Evolutionary conservation across 2,329 filamentous ascomycete species (phyloP).

Genomic region (Alternaria sp.): DNA sequence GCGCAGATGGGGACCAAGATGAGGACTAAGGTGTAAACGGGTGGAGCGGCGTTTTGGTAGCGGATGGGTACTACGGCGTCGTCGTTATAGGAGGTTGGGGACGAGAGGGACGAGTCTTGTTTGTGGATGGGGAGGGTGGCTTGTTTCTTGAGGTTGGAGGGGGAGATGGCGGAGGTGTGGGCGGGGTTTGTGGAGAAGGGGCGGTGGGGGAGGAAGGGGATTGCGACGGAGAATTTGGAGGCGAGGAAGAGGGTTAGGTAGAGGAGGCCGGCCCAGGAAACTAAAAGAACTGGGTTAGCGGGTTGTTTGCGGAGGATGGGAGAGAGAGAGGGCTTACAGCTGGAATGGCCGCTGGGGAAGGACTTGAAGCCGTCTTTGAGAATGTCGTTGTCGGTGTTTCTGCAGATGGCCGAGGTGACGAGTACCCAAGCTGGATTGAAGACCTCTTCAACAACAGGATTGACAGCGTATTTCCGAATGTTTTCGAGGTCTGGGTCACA

Average conservation of each 20-base stretch:
- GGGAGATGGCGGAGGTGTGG: constrained; percentile 53
- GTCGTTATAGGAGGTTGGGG: constrained; percentile 25
- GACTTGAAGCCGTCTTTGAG: constrained; percentile 84
- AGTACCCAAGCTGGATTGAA: constrained; percentile 67
- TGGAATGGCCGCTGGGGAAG: constrained; percentile 80
- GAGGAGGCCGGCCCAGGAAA: constrained; percentile 78
- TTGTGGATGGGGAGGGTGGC: constrained; percentile 32
- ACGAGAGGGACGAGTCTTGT: constrained; percentile 28
- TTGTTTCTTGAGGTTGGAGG: constrained; percentile 39
- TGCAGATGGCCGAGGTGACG: constrained; percentile 79
- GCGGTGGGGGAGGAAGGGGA: constrained; percentile 69
- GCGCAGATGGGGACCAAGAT: constrained; percentile 73
- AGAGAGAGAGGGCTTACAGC: constrained; percentile 56
- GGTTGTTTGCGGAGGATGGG: neutral
- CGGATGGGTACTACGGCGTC: constrained; percentile 62
- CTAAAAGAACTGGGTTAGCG: constrained; percentile 36
- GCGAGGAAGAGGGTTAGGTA: constrained; percentile 89
- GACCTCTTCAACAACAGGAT: constrained; percentile 57
- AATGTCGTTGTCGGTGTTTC: constrained; percentile 64
- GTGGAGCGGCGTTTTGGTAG: constrained; percentile 80
- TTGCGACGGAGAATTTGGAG: constrained; percentile 77
- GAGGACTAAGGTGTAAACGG: constrained; percentile 76
- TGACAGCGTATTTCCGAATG: constrained; percentile 61
- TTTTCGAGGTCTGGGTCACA: constrained; percentile 77
- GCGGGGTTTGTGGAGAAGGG: constrained; percentile 58